Evolutionary conservation across 1,139 yeast species (phyloP).

Genomic region (Citeromyces hawaiiensis): DNA sequence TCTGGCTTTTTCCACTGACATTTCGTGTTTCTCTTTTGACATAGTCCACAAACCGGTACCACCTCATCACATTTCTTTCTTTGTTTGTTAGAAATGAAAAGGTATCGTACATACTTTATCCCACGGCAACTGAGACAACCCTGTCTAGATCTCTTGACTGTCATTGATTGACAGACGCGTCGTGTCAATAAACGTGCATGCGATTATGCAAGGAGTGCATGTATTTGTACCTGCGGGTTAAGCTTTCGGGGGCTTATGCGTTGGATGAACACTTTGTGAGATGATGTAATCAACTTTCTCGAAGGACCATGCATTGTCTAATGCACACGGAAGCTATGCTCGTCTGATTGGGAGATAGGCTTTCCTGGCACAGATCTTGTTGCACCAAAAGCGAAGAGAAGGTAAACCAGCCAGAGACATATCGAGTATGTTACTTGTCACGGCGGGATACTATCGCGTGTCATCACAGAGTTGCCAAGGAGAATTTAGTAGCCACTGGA

Average conservation of each 20-base stretch:
- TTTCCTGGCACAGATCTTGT: too few relatives aligned
- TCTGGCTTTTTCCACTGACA: conserved; percentile 10
- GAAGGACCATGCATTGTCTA: too few relatives aligned
- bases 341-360: too few relatives aligned
- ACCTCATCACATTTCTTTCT: conserved; percentile 17
- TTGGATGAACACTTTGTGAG: too few relatives aligned
- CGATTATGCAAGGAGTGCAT: not conserved
- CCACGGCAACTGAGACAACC: not conserved
- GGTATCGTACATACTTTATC: not conserved
- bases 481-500: too few relatives aligned
- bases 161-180: not conserved
- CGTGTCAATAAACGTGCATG: not conserved
- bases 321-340: too few relatives aligned
- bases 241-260: not conserved
- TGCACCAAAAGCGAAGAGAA: too few relatives aligned
- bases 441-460: too few relatives aligned
- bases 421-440: too few relatives aligned
- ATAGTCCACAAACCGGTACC: conserved; percentile 15
- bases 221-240: not conserved
- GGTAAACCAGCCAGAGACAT: too few relatives aligned
- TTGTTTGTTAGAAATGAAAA: not conserved
- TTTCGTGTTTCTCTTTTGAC: conserved; percentile 8
- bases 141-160: not conserved
- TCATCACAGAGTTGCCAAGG: too few relatives aligned
- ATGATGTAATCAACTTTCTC: too few relatives aligned